These are phyloP conservation scores for Pythium sukuiense DNA, from an alignment of 352 stramenopile genomes.

Conservation along the genomic window DNA sequence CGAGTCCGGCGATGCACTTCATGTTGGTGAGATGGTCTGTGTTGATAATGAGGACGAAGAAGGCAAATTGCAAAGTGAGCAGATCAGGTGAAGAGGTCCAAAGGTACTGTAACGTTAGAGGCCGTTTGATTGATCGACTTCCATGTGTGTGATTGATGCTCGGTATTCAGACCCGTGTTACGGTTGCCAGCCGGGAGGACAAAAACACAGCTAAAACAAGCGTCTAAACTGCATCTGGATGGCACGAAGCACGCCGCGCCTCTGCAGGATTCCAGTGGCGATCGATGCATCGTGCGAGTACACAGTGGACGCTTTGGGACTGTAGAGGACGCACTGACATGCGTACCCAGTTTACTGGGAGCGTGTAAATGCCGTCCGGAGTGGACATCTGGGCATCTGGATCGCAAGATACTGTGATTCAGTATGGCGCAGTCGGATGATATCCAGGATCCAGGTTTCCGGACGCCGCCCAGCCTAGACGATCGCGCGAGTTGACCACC, in stretches of 20 bases:
- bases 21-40: neutral
- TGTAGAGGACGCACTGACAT: neutral
- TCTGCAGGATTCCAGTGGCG: slow-evolving; percentile 3
- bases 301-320: slow-evolving; percentile 6
- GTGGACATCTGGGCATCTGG: slow-evolving; percentile 10
- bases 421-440: slow-evolving; percentile 1
- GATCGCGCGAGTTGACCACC: slow-evolving; percentile 1
- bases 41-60: slow-evolving; percentile 2
- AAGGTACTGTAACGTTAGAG: neutral
- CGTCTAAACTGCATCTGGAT: neutral
- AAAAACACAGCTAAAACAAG: neutral
- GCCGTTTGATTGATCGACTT: neutral
- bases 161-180: neutral
- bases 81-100: neutral
- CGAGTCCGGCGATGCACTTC: slow-evolving; percentile 22
- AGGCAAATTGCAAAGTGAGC: slow-evolving; percentile 20
- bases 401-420: slow-evolving; percentile 4
- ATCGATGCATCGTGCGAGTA: neutral
- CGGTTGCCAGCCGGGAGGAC: neutral
- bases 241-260: neutral
- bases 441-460: neutral
- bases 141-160: neutral
- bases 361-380: slow-evolving; percentile 6
- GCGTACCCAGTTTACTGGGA: neutral
- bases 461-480: slow-evolving; percentile 3